Base-by-base conservation (phyloP, 202 grass and related monocot species). In the Musa balbisiana region DNA sequence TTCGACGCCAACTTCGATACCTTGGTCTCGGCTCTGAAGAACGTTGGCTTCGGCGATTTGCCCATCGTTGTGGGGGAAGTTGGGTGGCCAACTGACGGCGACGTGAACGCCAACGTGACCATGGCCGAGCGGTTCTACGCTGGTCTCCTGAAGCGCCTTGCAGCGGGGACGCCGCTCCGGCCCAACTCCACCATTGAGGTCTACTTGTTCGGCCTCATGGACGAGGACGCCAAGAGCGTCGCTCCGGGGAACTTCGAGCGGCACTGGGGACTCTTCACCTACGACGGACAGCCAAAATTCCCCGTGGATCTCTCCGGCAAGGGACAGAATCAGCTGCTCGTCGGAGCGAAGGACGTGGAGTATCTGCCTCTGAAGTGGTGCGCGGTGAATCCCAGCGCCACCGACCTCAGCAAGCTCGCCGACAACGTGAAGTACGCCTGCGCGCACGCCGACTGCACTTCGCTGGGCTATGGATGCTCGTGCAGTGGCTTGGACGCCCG, bases 1-100 rank as follows among this genome's bases (percentile, higher is more conserved):
- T 82, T 87, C 17, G 80, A 82, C 21, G 84, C 84, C 52, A 82
- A 86, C 54, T 65, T n/a, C 12, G 77, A 80, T 68, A 71, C 73
- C 12, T 53, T 71, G 27, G 66, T 22, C 67, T 78, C 90, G 1
- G 69, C 85, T 17, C 73, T 88, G 26, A 69, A n/a, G 58, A 67
- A 51, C 52, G 68, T 80, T 23, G 84, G 91, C 2, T 74, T 81
- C 67, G 83, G 83, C 2, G 20, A n/a, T 73, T 25, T 89, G 51
- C 86, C 86, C 1, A 74, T 95, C 8, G 66, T 95, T 1, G 68
- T 91, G 11, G 88, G 91, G 64, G 91, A 95, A 77, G 84, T 89
- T 11, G 88, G 88, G 3, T 96, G 92, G 92, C 92, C 92, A 6
- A 96, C 88, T 0, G 88, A 96, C 62, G 88, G 92, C 19, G 82